A percentile compares a stretch with the other conserved stretches of the same genome.
These are phyloP conservation scores for Nemania sp. DNA, from an alignment of 2,329 filamentous ascomycete genomes.

Conservation along the genomic window DNA sequence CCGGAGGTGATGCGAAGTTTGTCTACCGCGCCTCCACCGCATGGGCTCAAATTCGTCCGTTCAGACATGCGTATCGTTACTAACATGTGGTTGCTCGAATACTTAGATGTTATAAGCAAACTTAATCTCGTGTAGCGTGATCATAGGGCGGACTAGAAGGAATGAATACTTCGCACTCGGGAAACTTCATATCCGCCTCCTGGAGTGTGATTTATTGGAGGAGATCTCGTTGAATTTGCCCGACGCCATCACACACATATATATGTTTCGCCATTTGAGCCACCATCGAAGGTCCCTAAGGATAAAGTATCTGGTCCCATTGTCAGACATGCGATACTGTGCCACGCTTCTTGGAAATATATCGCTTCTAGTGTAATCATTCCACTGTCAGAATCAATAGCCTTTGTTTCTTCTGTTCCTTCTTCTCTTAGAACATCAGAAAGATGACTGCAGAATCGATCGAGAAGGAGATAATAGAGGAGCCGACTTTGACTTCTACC, in stretches of 20 bases:
- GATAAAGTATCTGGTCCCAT: neutral
- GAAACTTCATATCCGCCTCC: neutral
- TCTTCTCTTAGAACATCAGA: neutral
- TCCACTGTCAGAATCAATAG: neutral
- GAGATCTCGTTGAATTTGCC: neutral
- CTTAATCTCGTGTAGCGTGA: neutral
- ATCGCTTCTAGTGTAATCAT: conserved; percentile 5
- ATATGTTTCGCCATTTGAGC: conserved; percentile 10
- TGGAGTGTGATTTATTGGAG: neutral
- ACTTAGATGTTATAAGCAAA: neutral
- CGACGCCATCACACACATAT: conserved; percentile 1
- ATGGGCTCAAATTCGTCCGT: conserved; percentile 11
- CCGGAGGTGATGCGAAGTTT: too few species aligned
- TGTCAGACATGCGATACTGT: conserved; percentile 13
- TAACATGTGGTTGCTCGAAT: neutral
- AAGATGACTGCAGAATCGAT: conserved; percentile 16
- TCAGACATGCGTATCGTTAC: neutral
- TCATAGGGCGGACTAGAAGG: neutral
- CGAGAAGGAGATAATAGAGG: neutral
- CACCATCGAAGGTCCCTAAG: neutral
- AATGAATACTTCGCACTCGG: conserved; percentile 10
- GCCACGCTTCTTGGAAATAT: conserved; percentile 10
- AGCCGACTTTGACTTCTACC: conserved; percentile 7
- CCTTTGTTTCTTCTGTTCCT: neutral
- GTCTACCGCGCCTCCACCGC: neutral